These are phyloP conservation scores for Helianthus tuberosus DNA, from an alignment of 129 eudicot species.

Conservation along the genomic window DNA sequence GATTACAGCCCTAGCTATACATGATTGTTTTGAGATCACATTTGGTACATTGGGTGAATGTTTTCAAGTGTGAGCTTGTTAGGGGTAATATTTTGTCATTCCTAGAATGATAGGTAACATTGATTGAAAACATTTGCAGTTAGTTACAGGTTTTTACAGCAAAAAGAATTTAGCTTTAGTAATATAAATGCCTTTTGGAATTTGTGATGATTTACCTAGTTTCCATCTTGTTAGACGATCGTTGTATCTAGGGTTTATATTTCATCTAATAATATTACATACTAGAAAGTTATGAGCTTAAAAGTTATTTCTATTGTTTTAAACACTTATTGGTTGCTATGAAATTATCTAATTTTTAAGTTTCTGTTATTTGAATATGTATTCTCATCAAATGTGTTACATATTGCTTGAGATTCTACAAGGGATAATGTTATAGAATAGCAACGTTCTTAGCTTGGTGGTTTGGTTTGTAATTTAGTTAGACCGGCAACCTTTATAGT, in stretches of 20 bases:
- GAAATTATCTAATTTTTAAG: background rate
- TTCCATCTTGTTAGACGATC: background rate
- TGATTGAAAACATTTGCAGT: too few relatives aligned
- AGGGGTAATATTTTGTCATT: background rate
- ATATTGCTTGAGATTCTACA: background rate
- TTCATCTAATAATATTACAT: background rate
- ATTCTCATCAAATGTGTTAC: background rate
- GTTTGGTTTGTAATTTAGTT: background rate
- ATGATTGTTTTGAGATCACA: background rate
- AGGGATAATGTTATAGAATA: background rate
- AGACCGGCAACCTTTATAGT: background rate
- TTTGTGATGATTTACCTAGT: background rate
- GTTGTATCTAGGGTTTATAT: background rate
- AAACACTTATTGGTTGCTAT: background rate
- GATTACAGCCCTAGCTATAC: too few relatives aligned
- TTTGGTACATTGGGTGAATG: background rate
- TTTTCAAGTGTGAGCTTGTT: background rate
- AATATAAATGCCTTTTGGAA: background rate
- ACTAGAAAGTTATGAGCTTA: background rate
- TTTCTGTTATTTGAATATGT: background rate
- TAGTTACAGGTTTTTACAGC: constrained; percentile 1
- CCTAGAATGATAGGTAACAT: too few relatives aligned
- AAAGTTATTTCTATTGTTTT: background rate
- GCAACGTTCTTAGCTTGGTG: background rate
- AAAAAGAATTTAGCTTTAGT: too few relatives aligned